These are phyloP conservation scores for Sindora glabra DNA, from an alignment of 306 rosid genomes.

Conservation along the genomic window DNA sequence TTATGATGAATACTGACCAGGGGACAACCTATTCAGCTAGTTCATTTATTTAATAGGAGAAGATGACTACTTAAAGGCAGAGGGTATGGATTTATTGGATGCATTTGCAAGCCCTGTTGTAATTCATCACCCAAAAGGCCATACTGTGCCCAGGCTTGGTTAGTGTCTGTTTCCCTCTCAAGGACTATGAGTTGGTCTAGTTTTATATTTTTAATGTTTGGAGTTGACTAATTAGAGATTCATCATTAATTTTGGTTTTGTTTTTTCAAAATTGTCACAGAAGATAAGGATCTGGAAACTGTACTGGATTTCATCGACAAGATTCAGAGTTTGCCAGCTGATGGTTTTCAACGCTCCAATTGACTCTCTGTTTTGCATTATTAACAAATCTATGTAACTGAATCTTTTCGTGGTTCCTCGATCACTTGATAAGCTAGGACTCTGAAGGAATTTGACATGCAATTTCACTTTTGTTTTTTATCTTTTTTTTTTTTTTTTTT, in stretches of 20 bases:
- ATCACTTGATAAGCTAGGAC: too few species aligned
- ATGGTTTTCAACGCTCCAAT: too few species aligned
- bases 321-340: background rate
- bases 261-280: constrained; percentile 9
- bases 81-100: constrained; percentile 27
- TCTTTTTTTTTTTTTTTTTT: too few species aligned
- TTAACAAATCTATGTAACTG: too few species aligned
- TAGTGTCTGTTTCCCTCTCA: background rate
- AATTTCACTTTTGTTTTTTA: too few species aligned
- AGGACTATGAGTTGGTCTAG: background rate
- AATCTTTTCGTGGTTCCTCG: too few species aligned
- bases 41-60: constrained; percentile 37
- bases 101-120: constrained; percentile 37
- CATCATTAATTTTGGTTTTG: too few species aligned
- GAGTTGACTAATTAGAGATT: too few species aligned
- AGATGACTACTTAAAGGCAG: constrained; percentile 31
- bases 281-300: constrained; percentile 20
- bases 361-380: too few species aligned
- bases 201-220: background rate
- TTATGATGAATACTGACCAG: too few species aligned
- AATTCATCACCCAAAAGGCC: constrained; percentile 43
- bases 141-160: constrained; percentile 41
- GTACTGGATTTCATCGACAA: constrained; percentile 27
- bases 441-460: too few species aligned
- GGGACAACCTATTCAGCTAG: too few species aligned